A percentile compares a stretch with the other conserved stretches of the same genome.
Conservation (phyloP, 345 rosid species). For the Eucalyptus erythrocorys region DNA sequence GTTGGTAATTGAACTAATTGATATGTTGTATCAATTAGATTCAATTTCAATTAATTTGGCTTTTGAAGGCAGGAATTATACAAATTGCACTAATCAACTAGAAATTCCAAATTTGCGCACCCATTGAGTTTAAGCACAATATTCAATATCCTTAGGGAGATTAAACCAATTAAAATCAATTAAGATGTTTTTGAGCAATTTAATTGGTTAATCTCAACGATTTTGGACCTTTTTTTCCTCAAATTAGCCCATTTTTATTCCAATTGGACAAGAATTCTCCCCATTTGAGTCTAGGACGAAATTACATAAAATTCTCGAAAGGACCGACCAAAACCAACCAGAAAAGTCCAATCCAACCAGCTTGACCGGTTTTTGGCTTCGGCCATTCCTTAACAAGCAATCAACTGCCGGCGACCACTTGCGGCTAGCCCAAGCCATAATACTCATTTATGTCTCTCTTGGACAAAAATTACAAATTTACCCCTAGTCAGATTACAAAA, state of each 20-base stretch:
- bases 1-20: neutral
- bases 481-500: neutral
- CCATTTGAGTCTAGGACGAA: rapidly evolving
- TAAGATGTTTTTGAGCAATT: neutral
- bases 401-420: rapidly evolving
- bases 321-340: neutral
- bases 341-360: neutral
- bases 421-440: neutral
- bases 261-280: too few relatives aligned
- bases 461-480: too few relatives aligned
- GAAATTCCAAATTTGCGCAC: neutral
- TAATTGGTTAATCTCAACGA: neutral
- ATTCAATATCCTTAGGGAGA: neutral
- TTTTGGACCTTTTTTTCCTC: neutral
- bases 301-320: neutral
- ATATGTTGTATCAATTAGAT: neutral
- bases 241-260: too few relatives aligned
- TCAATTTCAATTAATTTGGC: neutral
- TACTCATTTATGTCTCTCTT: rapidly evolving
- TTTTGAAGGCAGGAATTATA: neutral
- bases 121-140: neutral
- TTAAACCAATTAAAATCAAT: neutral
- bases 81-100: neutral
- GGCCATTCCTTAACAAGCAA: too few relatives aligned
- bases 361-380: neutral